A percentile compares a stretch with the other conserved stretches of the same genome.
phyloP scores from a whole-genome alignment of 345 rosid species.

The Diplotaxis tenuifolia region DNA sequence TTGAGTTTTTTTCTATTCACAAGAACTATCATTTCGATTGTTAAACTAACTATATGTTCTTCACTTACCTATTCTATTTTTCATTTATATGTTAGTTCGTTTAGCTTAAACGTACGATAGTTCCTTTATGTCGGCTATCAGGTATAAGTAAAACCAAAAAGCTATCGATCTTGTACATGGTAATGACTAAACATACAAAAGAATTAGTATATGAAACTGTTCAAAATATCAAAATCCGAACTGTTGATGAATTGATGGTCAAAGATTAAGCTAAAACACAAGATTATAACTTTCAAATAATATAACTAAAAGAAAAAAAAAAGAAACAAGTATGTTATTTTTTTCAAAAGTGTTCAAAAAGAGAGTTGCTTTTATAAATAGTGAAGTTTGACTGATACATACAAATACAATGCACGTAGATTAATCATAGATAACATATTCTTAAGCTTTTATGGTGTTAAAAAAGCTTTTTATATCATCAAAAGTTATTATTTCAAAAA shows the following conservation, averaged over 20 bases:
- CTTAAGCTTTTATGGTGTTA: conserved; percentile 9
- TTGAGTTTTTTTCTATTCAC: not conserved
- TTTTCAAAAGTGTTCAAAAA: conserved; percentile 20
- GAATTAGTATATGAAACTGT: not conserved
- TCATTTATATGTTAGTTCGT: not conserved
- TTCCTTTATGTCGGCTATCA: too few relatives aligned
- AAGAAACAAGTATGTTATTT: not conserved
- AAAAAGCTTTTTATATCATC: too few relatives aligned
- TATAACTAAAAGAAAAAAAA: not conserved
- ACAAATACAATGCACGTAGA: conserved; percentile 29
- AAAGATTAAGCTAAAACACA: conserved; percentile 22
- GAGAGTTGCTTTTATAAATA: conserved; percentile 24
- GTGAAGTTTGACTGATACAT: conserved; percentile 32
- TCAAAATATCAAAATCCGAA: conserved; percentile 5
- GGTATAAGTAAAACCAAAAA: too few relatives aligned
- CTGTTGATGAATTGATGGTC: conserved; percentile 35
- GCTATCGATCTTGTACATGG: too few relatives aligned
- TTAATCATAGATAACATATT: conserved; percentile 24
- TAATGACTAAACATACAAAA: not conserved
- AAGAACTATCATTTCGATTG: not conserved
- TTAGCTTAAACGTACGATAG: not conserved
- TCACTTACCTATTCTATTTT: too few relatives aligned
- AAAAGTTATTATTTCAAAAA: not conserved
- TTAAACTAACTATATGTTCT: not conserved
- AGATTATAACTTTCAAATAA: conserved; percentile 12